Evolutionary conservation across 352 stramenopile genomes (phyloP), one percentile per base, ranked within the genome.

Genomic region (Globisporangium parvum): DNA sequence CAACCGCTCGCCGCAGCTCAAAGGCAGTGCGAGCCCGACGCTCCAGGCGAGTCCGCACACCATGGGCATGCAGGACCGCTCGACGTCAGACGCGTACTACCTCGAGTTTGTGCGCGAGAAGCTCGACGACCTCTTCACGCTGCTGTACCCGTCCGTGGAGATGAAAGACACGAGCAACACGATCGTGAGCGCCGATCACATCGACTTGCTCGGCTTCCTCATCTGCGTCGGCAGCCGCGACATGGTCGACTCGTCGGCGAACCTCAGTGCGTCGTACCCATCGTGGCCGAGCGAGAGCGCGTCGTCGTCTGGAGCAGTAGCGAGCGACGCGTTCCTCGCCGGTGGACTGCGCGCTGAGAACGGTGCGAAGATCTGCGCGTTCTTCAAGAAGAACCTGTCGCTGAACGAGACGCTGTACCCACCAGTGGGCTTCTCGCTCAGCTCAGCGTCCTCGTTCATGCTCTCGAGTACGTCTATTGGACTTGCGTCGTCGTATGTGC

Each of bases 331-430:
- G 20, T 64, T 58, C 47, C 51, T 57, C 0, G 42, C 68, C 11
- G 63, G 56, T 21, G 47, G 49, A 6, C 47, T 46, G 26, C 64
- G 63, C n/a, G 60, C 46, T 0, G 78, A 88, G 50, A 88, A 74
- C 51, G 77, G 69, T 50, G 63, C 63, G 14, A 88, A 86, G 51
- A 62, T 93, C 33, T 87, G 76, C 47, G 68, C 71, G 0, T 91
- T 89, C 50, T 83, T 88, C 66, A 90, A 91, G 65, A 85, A 71
- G 9, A 69, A 88, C 21, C 54, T 91, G 55, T 71, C 81, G 47
- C 61, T 93, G 54, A 93, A 91, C 49, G 80, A 91, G 58, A 85
- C 70, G 60, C 53, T 93, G 59, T 93, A 93, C 52, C 84, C 84
- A 6, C 77, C 80, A 0, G 70, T 91, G 23, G 84, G 80, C 0